Evolutionary conservation across 2,329 filamentous ascomycete species (phyloP), one percentile per base, ranked within the genome.

Genomic region (Blastomyces percursus): DNA sequence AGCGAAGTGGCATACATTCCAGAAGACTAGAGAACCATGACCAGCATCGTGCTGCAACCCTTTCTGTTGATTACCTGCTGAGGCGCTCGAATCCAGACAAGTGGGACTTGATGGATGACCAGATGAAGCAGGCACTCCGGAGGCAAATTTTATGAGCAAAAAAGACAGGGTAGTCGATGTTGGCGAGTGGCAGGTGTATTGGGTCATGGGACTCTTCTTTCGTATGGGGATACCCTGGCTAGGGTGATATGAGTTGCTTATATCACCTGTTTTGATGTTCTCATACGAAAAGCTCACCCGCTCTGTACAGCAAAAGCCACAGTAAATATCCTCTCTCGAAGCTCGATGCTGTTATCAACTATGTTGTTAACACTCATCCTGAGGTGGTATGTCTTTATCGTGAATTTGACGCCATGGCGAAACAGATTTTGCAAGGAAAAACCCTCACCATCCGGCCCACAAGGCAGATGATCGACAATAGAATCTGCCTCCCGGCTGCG

Each of bases 331-430:
- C 60, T 61, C 60, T 61, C 32, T 32, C 14, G 32, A 56, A 61
- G 38, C 60, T 61, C n/a, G 35, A 61, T 61, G 21, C 48, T 61
- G 38, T 61, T 61, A 61, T 55, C 51, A 61, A 61, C 60, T 61
- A 61, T 30, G 19, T 61, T 56, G 60, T 46, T 61, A 61, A 61
- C 30, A n/a, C 30, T 32, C 51, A 61, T 46, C 32, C 60, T 61
- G 60, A n/a, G 19, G 60, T 46, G 51, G 21, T 61, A 56, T 61
- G 46, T 38, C 38, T 61, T 46, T 61, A 61, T 61, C 35, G 21
- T 42, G 60, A 61, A 12, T 61, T 61, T 46, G 51, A 61, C 19
- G 19, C 32, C 30, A 35, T 61, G 51, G 51, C 19, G 60, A 57
- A 56, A 46, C 60, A 61, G 38, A 44, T 61, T 21, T 61, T 61